Evolutionary conservation across 1,284 basidiomycete genomes (phyloP).

Genomic region (Pulchroboletus neoregius): DNA sequence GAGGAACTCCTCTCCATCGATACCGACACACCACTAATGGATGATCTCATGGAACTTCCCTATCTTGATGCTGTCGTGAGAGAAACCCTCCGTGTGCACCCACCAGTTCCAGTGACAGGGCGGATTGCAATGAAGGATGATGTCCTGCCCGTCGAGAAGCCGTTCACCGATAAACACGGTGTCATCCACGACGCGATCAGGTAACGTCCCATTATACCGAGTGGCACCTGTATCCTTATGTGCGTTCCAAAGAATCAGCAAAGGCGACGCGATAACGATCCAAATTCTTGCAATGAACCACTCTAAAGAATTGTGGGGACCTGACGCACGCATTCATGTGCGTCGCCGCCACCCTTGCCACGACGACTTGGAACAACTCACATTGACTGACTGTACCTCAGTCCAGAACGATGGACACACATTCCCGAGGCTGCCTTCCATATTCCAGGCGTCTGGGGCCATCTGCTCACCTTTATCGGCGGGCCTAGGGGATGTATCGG

Average conservation of each 20-base stretch:
- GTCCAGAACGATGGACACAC: constrained; percentile 57
- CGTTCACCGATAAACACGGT: constrained; percentile 43
- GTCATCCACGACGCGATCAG: constrained; percentile 31
- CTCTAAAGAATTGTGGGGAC: constrained; percentile 43
- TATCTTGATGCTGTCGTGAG: constrained; percentile 66
- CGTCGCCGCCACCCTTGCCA: not conserved
- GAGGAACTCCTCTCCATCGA: constrained; percentile 54
- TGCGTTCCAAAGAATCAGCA: constrained; percentile 30
- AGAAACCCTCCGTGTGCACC: constrained; percentile 64
- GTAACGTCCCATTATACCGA: constrained; percentile 2
- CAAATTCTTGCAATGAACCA: constrained; percentile 41
- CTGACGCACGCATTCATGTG: constrained; percentile 39
- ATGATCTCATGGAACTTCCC: constrained; percentile 52
- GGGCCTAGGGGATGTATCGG: constrained; percentile 65
- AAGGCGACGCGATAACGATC: constrained; percentile 38
- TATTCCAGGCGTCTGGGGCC: constrained; percentile 58
- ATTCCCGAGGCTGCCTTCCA: constrained; percentile 41
- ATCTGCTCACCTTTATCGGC: constrained; percentile 57
- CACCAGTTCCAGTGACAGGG: constrained; percentile 55
- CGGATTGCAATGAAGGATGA: constrained; percentile 56
- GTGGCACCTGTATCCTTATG: not conserved
- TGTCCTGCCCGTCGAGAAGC: constrained; percentile 52
- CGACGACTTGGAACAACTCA: not conserved
- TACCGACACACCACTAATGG: constrained; percentile 56
- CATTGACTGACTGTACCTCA: constrained; percentile 23